Conservation (phyloP, 202 grass and related monocot genomes). For the Dendrocalamus latiflorus region DNA sequence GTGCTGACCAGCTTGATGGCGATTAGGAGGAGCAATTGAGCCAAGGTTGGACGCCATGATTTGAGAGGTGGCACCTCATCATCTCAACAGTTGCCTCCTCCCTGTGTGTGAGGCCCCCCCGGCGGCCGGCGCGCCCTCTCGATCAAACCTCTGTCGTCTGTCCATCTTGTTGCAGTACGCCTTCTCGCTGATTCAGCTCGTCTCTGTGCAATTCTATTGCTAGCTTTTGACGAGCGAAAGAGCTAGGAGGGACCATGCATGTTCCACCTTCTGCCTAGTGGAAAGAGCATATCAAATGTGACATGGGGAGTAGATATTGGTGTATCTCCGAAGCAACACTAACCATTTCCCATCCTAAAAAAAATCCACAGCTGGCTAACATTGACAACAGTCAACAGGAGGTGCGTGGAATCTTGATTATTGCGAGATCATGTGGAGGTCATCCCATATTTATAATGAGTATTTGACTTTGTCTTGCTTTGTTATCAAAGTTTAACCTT, state of each 20-base stretch:
- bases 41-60: constrained; percentile 39
- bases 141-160: not conserved
- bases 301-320: not conserved
- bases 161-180: not conserved
- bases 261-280: not conserved
- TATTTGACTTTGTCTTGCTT: too few species aligned
- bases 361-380: too few species aligned
- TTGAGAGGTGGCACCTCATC: constrained; percentile 16
- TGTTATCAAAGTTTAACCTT: too few species aligned
- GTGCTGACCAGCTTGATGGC: not conserved
- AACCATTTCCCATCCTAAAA: too few species aligned
- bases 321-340: not conserved
- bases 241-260: not conserved
- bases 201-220: not conserved
- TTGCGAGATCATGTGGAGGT: too few species aligned
- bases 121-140: not conserved
- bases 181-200: not conserved
- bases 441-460: too few species aligned
- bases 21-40: not conserved
- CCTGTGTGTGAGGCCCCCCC: too few species aligned
- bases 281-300: not conserved
- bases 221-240: not conserved
- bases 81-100: too few species aligned
- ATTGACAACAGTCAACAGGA: too few species aligned
- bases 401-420: too few species aligned